A percentile compares a stretch with the other conserved stretches of the same genome.
Conservation (phyloP, 306 rosid species). For the Vachellia collinsii region DNA sequence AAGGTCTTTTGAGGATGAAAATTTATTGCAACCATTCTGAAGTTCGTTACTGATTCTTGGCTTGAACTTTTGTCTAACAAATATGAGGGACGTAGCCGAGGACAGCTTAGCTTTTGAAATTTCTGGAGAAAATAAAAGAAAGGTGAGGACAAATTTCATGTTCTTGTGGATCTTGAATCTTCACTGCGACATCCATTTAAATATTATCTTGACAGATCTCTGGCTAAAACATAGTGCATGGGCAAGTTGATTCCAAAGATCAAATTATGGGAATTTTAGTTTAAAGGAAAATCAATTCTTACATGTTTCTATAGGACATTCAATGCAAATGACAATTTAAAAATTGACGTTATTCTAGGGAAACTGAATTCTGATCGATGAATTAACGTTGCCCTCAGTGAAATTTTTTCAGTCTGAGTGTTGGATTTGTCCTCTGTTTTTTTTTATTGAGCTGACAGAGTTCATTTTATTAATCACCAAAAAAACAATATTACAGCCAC, state of each 20-base stretch:
- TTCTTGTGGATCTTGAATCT: background rate
- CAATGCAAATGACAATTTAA: too few species aligned
- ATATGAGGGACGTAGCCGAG: conserved; percentile 60
- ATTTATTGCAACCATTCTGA: background rate
- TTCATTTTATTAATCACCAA: too few species aligned
- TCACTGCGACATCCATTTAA: background rate
- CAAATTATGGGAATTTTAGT: background rate
- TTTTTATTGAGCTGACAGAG: too few species aligned
- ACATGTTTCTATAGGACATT: too few species aligned
- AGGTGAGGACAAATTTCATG: conserved; percentile 43
- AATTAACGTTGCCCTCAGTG: background rate
- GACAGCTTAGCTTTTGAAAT: conserved; percentile 65
- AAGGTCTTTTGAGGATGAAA: background rate
- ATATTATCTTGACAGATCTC: background rate
- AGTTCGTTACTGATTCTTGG: conserved; percentile 7
- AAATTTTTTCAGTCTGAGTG: background rate
- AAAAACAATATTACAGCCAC: too few species aligned
- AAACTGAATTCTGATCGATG: too few species aligned
- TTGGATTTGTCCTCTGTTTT: background rate
- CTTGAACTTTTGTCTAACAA: conserved; percentile 15
- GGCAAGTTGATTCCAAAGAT: background rate
- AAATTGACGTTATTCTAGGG: too few species aligned
- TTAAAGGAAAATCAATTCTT: too few species aligned
- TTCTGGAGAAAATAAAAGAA: conserved; percentile 71
- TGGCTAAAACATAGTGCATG: too few species aligned